phyloP scores from a whole-genome alignment of 1,139 yeast species.

The Kazachstania sp. region DNA sequence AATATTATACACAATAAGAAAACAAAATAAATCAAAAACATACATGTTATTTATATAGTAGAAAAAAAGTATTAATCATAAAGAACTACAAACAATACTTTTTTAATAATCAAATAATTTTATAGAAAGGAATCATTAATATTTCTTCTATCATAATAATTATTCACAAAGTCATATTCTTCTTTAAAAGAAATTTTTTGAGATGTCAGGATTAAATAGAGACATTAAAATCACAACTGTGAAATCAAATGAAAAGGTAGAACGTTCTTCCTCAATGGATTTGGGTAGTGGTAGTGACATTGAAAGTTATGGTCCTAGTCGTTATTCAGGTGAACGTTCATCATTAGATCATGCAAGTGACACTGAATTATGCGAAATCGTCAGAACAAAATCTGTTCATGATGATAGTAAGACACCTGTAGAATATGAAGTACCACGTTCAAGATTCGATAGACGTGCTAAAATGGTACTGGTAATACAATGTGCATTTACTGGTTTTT shows the following conservation, averaged over 20 bases:
- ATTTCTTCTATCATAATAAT: background rate
- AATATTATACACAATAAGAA: background rate
- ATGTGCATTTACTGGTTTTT: slow-evolving; percentile 42
- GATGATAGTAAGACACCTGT: background rate
- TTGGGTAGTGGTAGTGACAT: background rate
- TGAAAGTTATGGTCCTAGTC: background rate
- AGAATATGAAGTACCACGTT: slow-evolving; percentile 12
- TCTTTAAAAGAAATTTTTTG: background rate
- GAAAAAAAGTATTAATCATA: background rate
- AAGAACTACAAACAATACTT: no score
- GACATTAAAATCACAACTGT: background rate
- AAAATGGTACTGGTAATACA: slow-evolving; percentile 33
- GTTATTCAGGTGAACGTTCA: background rate
- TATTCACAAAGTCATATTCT: background rate
- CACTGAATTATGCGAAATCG: background rate
- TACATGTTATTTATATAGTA: background rate
- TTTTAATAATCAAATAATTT: no score
- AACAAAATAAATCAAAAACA: background rate
- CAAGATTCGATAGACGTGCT: slow-evolving; percentile 35
- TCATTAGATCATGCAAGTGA: background rate
- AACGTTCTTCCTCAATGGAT: background rate
- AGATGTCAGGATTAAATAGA: background rate
- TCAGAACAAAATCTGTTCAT: background rate
- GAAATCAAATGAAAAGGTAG: background rate
- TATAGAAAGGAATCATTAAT: no score